Evolutionary conservation across 1,139 yeast species (phyloP).

Genomic region (Lizanozyma gosingica): DNA sequence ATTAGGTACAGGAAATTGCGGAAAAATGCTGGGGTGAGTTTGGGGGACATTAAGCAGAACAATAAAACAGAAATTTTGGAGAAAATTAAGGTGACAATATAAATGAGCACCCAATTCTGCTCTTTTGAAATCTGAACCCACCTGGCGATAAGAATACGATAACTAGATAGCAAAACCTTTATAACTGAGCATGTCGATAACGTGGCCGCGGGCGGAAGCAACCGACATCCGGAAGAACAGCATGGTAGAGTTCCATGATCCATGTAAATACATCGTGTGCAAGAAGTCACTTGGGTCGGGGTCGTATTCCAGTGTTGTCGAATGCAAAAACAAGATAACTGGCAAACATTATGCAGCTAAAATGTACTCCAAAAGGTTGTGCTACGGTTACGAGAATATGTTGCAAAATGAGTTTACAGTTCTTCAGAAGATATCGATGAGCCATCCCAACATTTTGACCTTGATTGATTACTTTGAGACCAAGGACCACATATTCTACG

Average conservation of each 20-base stretch:
- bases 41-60: too few relatives aligned
- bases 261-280: conserved; percentile 27
- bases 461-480: conserved; percentile 68
- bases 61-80: too few relatives aligned
- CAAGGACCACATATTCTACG: conserved; percentile 44
- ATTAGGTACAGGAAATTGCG: too few relatives aligned
- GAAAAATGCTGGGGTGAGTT: too few relatives aligned
- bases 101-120: too few relatives aligned
- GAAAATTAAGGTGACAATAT: too few relatives aligned
- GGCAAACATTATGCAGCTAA: conserved; percentile 33
- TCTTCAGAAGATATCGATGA: conserved; percentile 36
- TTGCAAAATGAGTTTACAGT: conserved; percentile 49
- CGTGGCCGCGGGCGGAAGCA: conserved; percentile 2
- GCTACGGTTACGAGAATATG: conserved; percentile 8
- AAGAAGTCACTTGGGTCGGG: conserved; percentile 29
- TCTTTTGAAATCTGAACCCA: too few relatives aligned
- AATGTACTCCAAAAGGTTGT: conserved; percentile 21
- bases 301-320: conserved; percentile 29
- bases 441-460: conserved; percentile 46
- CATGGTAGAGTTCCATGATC: conserved; percentile 5
- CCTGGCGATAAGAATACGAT: too few relatives aligned
- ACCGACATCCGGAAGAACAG: conserved; percentile 1
- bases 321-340: conserved; percentile 25
- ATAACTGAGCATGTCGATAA: too few relatives aligned
- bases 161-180: too few relatives aligned